Evolutionary conservation across 2,329 filamentous ascomycete genomes (phyloP), one percentile per base, ranked within the genome.

Genomic region (Fusarium xyrophilum): DNA sequence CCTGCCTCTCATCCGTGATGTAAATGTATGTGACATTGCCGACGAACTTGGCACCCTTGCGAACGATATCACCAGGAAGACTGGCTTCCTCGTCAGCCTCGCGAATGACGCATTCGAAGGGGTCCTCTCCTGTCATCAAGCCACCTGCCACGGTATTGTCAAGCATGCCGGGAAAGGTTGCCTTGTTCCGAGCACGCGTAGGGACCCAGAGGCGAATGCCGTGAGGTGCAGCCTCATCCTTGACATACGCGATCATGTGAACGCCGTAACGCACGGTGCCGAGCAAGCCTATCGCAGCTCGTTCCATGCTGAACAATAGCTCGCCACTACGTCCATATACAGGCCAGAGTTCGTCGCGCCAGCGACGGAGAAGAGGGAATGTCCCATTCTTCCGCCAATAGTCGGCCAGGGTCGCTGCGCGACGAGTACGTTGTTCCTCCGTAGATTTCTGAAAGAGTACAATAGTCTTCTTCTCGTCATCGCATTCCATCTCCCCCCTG

Each of bases 1-100:
- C 93, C 6, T 93, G 89, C 35, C 88, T 84, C 73, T 86, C 82
- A 74, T 93, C 90, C 14, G 93, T 88, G 69, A 97, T 85, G 80
- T 95, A 91, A 69, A 93, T 89, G 81, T 98, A 99, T 10, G 92
- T 93, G 65, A 97, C 86, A 46, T 86, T 90, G 10, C 93, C 93
- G 19, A 83, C 85, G 21, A 86, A 79, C 62, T 82, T 84, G 8
- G 87, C 86, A 15, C 82, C 81, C 39, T 81, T 79, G 43, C 90
- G 86, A 51, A 97, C 89, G 11, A 95, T 74, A 1, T 85, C 81
- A 61, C 89, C 91, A 0, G 92, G 86, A 23, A 99, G 80, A 38
- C 89, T 91, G 2, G 96, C 96, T 77, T 99, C 96, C 80, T 99
- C 96, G 68, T 89, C 89, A 6, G 91, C 90, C 79, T 99, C 96